These are phyloP conservation scores for Aspergillus melleus DNA, from an alignment of 2,329 filamentous ascomycete species.

Conservation along the genomic window DNA sequence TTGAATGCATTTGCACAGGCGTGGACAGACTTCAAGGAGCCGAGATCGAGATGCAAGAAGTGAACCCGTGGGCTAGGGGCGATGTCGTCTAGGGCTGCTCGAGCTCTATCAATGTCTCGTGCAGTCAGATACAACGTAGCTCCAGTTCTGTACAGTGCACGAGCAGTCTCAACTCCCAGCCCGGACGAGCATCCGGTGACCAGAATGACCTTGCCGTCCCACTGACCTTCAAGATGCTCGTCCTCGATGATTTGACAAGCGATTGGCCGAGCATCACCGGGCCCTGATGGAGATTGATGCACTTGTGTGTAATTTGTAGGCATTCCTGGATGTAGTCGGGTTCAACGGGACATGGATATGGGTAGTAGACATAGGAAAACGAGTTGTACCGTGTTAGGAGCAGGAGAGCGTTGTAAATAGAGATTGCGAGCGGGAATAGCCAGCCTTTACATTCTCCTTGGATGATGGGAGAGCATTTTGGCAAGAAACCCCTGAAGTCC, in stretches of 20 bases:
- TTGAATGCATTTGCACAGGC: slow-evolving; percentile 12
- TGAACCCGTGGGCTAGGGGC: slow-evolving; percentile 13
- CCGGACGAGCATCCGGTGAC: slow-evolving; percentile 33
- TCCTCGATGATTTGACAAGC: slow-evolving; percentile 37
- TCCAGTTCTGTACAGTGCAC: slow-evolving; percentile 40
- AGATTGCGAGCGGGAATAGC: too few relatives aligned
- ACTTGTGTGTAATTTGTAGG: too few relatives aligned
- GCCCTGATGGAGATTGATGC: slow-evolving; percentile 1
- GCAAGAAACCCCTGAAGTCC: too few relatives aligned
- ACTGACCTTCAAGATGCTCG: slow-evolving; percentile 18
- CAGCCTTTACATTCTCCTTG: too few relatives aligned
- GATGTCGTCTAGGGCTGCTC: slow-evolving; percentile 25
- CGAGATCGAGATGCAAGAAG: slow-evolving; percentile 20
- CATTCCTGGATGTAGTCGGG: too few relatives aligned
- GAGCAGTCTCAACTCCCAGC: slow-evolving; percentile 48
- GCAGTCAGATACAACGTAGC: slow-evolving; percentile 40
- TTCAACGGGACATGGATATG: too few relatives aligned
- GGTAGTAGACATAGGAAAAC: too few relatives aligned
- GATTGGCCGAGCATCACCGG: slow-evolving; percentile 27
- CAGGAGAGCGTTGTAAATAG: too few relatives aligned
- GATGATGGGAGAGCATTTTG: too few relatives aligned
- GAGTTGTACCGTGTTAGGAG: too few relatives aligned
- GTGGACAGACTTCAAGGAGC: slow-evolving; percentile 5
- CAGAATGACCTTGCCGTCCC: slow-evolving; percentile 14
- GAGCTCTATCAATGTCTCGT: slow-evolving; percentile 36